phyloP scores from a whole-genome alignment of 768 basidiomycete genomes.

The Termitomyces sp. region DNA sequence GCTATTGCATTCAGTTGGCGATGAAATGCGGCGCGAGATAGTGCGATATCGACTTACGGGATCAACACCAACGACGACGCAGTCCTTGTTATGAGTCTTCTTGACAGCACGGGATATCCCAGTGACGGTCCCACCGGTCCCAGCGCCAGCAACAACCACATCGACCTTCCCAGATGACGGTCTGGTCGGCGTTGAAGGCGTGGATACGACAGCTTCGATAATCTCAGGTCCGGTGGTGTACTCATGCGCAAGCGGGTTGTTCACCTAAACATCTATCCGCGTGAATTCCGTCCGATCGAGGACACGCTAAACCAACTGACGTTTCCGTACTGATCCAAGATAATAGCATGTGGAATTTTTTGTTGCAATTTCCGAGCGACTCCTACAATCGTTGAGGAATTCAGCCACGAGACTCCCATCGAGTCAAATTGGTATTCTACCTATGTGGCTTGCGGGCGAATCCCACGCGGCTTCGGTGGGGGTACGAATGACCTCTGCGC shows the following conservation, averaged over 20 bases:
- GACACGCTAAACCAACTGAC: conserved; percentile 29
- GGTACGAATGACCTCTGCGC: conserved; percentile 92
- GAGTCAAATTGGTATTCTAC: conserved; percentile 43
- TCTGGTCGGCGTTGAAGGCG: conserved; percentile 49
- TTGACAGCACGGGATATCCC: conserved; percentile 79
- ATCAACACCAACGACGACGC: conserved; percentile 82
- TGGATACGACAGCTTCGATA: conserved; percentile 66
- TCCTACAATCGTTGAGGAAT: conserved; percentile 84
- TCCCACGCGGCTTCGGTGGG: conserved; percentile 89
- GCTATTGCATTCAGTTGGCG: conserved; percentile 32
- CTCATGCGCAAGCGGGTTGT: conserved; percentile 92
- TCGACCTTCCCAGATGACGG: conserved; percentile 77
- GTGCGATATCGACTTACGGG: conserved; percentile 49
- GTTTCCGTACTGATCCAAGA: conserved; percentile 89
- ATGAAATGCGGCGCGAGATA: neutral
- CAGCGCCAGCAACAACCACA: conserved; percentile 79
- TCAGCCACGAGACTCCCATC: conserved; percentile 65
- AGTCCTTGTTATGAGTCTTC: conserved; percentile 68
- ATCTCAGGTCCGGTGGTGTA: conserved; percentile 90
- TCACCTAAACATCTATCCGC: conserved; percentile 40
- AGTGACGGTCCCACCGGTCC: conserved; percentile 95
- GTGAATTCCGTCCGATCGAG: conserved; percentile 6
- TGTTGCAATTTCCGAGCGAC: conserved; percentile 74
- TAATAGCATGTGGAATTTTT: conserved; percentile 80
- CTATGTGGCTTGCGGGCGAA: conserved; percentile 87